Conservation (phyloP, 306 rosid genomes). For the Quercus engelmannii region DNA sequence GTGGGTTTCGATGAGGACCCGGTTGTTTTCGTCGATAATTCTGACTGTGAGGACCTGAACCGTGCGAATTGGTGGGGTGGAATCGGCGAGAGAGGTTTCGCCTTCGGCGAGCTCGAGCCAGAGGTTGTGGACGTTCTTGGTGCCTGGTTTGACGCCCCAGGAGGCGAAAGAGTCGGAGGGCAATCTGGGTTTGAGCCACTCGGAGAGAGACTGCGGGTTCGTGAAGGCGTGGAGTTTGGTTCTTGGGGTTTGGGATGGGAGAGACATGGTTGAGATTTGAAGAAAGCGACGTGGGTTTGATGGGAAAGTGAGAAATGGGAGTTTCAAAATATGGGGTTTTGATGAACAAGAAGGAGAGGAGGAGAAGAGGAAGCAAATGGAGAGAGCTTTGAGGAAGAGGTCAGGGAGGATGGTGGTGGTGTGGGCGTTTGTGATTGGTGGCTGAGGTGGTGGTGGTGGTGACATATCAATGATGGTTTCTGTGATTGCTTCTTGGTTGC, state of each 20-base stretch:
- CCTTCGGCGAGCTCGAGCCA: constrained; percentile 92
- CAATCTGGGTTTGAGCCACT: constrained; percentile 80
- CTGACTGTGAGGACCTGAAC: constrained; percentile 70
- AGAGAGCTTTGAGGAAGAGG: constrained; percentile 58
- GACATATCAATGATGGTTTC: constrained; percentile 21
- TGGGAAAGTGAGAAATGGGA: constrained; percentile 40
- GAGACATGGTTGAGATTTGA: constrained; percentile 72
- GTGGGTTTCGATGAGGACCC: constrained; percentile 55
- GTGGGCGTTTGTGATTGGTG: constrained; percentile 34
- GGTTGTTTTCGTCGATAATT: constrained; percentile 37
- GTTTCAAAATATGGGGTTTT: constrained; percentile 8
- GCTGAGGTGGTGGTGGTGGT: constrained; percentile 47
- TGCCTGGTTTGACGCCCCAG: constrained; percentile 89
- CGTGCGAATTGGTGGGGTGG: constrained; percentile 83
- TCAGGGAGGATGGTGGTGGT: constrained; percentile 44
- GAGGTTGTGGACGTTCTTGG: constrained; percentile 93
- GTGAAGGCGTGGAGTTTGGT: constrained; percentile 42
- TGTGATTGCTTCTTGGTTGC: neutral
- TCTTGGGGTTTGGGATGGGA: constrained; percentile 8
- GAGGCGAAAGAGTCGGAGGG: constrained; percentile 83
- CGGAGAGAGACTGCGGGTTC: constrained; percentile 72
- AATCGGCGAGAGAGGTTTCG: constrained; percentile 72
- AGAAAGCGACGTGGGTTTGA: constrained; percentile 52
- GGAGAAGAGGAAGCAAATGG: constrained; percentile 61
- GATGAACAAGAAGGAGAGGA: constrained; percentile 15